Base-by-base conservation (phyloP, 2,329 filamentous ascomycete genomes). In the Knufia fluminis region DNA sequence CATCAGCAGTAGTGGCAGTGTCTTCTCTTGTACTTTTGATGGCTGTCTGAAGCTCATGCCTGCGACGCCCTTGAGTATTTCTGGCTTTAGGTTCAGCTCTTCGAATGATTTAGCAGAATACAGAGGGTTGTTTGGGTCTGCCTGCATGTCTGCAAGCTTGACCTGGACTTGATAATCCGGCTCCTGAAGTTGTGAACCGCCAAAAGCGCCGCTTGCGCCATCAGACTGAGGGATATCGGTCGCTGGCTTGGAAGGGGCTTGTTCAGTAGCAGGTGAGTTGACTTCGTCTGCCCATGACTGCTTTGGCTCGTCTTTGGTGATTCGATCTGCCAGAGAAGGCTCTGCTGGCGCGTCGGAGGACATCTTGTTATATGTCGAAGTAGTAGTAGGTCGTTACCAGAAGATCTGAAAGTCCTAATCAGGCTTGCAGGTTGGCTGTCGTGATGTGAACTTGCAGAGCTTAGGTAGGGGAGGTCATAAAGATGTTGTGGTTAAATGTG, bases 21-120 rank as follows among this genome's bases (percentile, higher is more conserved):
- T 92, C 60, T 85, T 87, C 68, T 95, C 92, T 72, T 98, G 92
- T 57, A 98, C 94, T 72, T 98, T 98, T 50, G 92, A 97, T 0
- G 92, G 92, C 68, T 94, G 94, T 62, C 83, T 78, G 74, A 96
- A 97, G 69, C 85, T 85, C 77, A 97, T 85, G 48, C 79, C 74
- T 41, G 82, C 74, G 26, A 96, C 76, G 42, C 88, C 89, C 57
- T 86, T 80, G 48, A 90, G 77, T 56, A 97, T 85, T 32, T 57
- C 52, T 17, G 54, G 52, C 41, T 50, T 94, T 85, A 98, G 75
- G 58, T 86, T 82, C 50, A 97, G 79, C 56, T 96, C 82, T 57
- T 92, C 80, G 65, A 96, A 98, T 1, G 78, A 80, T 59, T 83
- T 84, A 44, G 84, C 83, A 2, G 91, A 96, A 66, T 82, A 92